A percentile compares a stretch with the other conserved stretches of the same genome.
Conservation (phyloP, 2,329 filamentous ascomycete species). For the Amauroascus niger region DNA sequence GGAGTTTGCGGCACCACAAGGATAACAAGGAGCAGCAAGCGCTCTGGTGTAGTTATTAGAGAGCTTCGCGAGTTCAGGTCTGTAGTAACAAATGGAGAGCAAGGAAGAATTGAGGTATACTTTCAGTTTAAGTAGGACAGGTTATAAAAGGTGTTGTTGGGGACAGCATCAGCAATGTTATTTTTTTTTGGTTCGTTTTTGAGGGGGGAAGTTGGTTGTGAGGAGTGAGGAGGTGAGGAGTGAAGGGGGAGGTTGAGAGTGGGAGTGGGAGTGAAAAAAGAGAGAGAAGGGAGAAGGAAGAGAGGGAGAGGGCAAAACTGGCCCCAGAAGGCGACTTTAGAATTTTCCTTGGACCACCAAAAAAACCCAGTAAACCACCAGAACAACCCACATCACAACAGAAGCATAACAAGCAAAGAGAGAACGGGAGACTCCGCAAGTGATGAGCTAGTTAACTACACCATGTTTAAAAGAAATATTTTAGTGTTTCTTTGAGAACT, state of each 20-base stretch:
- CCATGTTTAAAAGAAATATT: no score
- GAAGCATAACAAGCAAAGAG: no score
- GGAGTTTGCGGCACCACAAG: slow-evolving; percentile 10
- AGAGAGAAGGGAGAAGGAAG: no score
- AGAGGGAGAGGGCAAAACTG: background rate
- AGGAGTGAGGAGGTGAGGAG: no score
- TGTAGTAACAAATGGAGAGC: background rate
- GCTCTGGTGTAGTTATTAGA: background rate
- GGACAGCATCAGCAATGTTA: background rate
- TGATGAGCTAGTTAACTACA: no score
- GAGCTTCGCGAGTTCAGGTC: background rate
- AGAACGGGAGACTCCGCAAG: no score
- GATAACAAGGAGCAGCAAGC: slow-evolving; percentile 3
- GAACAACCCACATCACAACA: background rate
- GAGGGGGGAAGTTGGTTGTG: no score
- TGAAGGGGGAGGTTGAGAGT: no score
- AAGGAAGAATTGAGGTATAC: background rate
- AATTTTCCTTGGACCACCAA: slow-evolving; percentile 11
- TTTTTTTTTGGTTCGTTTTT: no score
- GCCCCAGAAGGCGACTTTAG: slow-evolving; percentile 5
- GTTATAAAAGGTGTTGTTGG: slow-evolving; percentile 1
- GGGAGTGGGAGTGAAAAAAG: background rate
- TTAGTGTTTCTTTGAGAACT: no score
- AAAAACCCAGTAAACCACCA: background rate
- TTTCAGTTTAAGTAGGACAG: background rate